These are phyloP conservation scores for Leccinum subgranulosum DNA, from an alignment of 768 basidiomycete genomes.

Conservation along the genomic window DNA sequence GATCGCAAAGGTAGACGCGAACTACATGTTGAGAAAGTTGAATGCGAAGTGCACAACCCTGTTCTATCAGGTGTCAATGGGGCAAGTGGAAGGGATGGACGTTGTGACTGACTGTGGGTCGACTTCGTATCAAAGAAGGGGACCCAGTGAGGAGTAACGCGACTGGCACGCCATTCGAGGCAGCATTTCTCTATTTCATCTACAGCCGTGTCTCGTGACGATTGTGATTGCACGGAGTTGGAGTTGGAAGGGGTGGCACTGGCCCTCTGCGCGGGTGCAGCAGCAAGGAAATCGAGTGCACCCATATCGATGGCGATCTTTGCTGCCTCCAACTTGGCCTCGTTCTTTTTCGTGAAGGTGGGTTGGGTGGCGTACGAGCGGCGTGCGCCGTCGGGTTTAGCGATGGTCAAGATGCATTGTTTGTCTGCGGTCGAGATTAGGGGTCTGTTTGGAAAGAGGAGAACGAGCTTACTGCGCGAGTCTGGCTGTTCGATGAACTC, in stretches of 20 bases:
- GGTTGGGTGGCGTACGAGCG: conserved; percentile 55
- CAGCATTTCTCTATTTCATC: conserved; percentile 54
- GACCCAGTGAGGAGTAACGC: conserved; percentile 54
- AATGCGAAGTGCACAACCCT: conserved; percentile 58
- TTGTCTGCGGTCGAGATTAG: conserved; percentile 38
- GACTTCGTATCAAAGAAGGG: conserved; percentile 45
- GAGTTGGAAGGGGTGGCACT: not conserved
- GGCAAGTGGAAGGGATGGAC: not conserved
- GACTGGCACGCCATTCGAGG: conserved; percentile 48
- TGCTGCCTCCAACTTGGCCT: conserved; percentile 54
- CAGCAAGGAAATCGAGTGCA: conserved; percentile 54
- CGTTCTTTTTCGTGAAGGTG: conserved; percentile 41
- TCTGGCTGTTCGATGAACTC: conserved; percentile 44
- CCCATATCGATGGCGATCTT: conserved; percentile 56
- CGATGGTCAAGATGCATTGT: conserved; percentile 61
- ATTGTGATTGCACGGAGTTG: not conserved
- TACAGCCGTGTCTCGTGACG: conserved; percentile 17
- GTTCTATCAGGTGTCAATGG: conserved; percentile 30
- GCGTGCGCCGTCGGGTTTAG: conserved; percentile 46
- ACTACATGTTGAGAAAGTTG: conserved; percentile 47
- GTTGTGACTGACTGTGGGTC: conserved; percentile 37
- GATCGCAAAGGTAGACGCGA: conserved; percentile 50
- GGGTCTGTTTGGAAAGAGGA: not conserved
- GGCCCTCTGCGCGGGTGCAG: conserved; percentile 10
- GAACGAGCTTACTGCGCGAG: conserved; percentile 32